phyloP scores from a whole-genome alignment of 129 eudicot species.

The Rutidosis leptorrhynchoides region DNA sequence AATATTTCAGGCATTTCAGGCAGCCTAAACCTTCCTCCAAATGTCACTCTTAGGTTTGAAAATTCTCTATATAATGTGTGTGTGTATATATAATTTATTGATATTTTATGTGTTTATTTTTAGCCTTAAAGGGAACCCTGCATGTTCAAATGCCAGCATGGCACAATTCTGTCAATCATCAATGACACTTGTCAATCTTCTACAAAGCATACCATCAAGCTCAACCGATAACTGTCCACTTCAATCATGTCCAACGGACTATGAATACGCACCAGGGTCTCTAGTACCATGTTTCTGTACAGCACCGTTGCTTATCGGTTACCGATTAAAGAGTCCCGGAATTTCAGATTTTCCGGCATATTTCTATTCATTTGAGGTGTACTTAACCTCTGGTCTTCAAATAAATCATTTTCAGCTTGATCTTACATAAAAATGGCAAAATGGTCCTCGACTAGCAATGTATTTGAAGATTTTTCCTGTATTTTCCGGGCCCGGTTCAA shows the following conservation, averaged over 20 bases:
- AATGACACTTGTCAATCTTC: slow-evolving; percentile 27
- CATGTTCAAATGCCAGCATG: slow-evolving; percentile 49
- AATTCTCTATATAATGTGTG: background rate
- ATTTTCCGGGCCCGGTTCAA: slow-evolving; percentile 21
- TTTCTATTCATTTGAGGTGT: slow-evolving; percentile 44
- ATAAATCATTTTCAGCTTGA: slow-evolving; percentile 54
- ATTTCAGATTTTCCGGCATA: slow-evolving; percentile 50
- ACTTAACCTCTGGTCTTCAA: slow-evolving; percentile 50
- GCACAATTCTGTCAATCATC: slow-evolving; percentile 39
- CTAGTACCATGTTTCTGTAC: slow-evolving; percentile 65
- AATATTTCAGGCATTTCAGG: slow-evolving; percentile 61
- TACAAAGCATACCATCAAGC: slow-evolving; percentile 30
- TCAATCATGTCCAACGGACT: slow-evolving; percentile 51
- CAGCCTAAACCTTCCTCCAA: slow-evolving; percentile 41
- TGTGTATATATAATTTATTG: no score
- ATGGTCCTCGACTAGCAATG: slow-evolving; percentile 71
- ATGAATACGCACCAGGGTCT: slow-evolving; percentile 62
- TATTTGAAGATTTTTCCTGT: slow-evolving; percentile 59
- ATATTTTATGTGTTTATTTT: background rate
- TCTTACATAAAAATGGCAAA: slow-evolving; percentile 47
- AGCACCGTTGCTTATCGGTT: slow-evolving; percentile 58
- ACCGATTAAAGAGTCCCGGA: slow-evolving; percentile 82
- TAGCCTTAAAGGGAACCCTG: slow-evolving; percentile 85
- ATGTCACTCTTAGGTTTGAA: slow-evolving; percentile 73
- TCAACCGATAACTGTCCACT: slow-evolving; percentile 37